These are phyloP conservation scores for Bipolaris victoriae DNA, from an alignment of 2,329 filamentous ascomycete species.

Conservation along the genomic window DNA sequence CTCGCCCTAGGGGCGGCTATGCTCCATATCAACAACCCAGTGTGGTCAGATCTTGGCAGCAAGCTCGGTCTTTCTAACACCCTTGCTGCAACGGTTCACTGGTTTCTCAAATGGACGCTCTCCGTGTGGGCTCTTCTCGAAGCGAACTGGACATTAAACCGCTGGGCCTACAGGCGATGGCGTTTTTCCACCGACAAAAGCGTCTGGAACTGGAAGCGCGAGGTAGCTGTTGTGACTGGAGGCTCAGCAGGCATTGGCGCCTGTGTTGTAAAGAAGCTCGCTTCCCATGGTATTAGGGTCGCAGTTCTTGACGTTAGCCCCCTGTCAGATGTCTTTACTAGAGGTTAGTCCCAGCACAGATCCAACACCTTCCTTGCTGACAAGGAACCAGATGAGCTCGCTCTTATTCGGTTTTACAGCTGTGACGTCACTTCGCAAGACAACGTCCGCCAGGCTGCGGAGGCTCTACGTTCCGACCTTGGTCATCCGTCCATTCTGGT, in stretches of 20 bases:
- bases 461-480: conserved; percentile 42
- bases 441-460: conserved; percentile 35
- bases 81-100: conserved; percentile 32
- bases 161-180: conserved; percentile 50
- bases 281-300: conserved; percentile 41
- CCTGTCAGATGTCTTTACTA: conserved; percentile 34
- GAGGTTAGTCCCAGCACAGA: conserved; percentile 26
- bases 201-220: conserved; percentile 40
- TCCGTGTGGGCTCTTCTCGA: conserved; percentile 32
- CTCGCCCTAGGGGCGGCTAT: conserved; percentile 25
- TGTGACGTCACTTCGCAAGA: conserved; percentile 45
- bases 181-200: conserved; percentile 38
- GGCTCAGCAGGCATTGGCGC: conserved; percentile 47
- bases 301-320: conserved; percentile 46
- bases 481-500: conserved; percentile 44
- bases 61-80: conserved; percentile 31
- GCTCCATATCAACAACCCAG: conserved; percentile 26
- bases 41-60: conserved; percentile 26
- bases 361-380: conserved; percentile 18
- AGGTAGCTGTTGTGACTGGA: conserved; percentile 48
- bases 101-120: conserved; percentile 36
- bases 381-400: conserved; percentile 25
- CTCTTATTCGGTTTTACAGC: conserved; percentile 34
- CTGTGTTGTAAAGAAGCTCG: conserved; percentile 40
- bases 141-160: conserved; percentile 36